These are phyloP conservation scores for Chenopodium album DNA, from an alignment of 148 eudicot genomes.

Conservation along the genomic window DNA sequence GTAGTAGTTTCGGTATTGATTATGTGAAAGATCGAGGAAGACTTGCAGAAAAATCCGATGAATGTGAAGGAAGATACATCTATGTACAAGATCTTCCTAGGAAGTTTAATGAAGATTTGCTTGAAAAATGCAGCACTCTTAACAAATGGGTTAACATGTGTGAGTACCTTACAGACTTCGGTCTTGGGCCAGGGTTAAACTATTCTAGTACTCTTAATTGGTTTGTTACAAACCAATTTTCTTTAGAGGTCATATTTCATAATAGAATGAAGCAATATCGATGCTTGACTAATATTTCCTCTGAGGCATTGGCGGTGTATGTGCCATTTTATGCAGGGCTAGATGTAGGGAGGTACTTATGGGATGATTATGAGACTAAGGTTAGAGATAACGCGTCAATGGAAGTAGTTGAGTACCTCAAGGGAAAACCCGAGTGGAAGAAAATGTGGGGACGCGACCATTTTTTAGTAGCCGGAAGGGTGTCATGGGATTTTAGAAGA, in stretches of 20 bases:
- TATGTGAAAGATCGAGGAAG: no score
- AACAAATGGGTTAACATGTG: conserved; percentile 58
- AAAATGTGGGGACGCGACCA: conserved; percentile 58
- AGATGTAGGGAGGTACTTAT: conserved; percentile 54
- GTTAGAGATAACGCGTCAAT: conserved; percentile 41
- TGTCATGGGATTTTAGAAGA: conserved; percentile 84
- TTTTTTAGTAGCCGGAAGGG: conserved; percentile 67
- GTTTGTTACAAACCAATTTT: conserved; percentile 62
- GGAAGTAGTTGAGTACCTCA: conserved; percentile 47
- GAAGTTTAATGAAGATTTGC: conserved; percentile 45
- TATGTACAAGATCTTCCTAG: conserved; percentile 57
- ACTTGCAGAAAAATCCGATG: conserved; percentile 12
- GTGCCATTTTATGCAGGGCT: conserved; percentile 76
- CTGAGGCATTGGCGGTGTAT: conserved; percentile 57
- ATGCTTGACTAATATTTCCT: conserved; percentile 61
- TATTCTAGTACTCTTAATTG: conserved; percentile 32
- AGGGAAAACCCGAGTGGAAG: conserved; percentile 59
- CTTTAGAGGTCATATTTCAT: conserved; percentile 63
- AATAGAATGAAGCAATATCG: conserved; percentile 62
- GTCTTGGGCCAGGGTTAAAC: conserved; percentile 48
- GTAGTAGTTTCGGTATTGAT: not conserved
- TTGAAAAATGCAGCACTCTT: conserved; percentile 42
- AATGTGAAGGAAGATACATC: conserved; percentile 58
- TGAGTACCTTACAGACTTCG: conserved; percentile 41
- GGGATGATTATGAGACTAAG: conserved; percentile 22